A percentile compares a stretch with the other conserved stretches of the same genome.
These are phyloP conservation scores for Medakamo hakoo DNA, from an alignment of 139 green algal species.

Conservation along the genomic window DNA sequence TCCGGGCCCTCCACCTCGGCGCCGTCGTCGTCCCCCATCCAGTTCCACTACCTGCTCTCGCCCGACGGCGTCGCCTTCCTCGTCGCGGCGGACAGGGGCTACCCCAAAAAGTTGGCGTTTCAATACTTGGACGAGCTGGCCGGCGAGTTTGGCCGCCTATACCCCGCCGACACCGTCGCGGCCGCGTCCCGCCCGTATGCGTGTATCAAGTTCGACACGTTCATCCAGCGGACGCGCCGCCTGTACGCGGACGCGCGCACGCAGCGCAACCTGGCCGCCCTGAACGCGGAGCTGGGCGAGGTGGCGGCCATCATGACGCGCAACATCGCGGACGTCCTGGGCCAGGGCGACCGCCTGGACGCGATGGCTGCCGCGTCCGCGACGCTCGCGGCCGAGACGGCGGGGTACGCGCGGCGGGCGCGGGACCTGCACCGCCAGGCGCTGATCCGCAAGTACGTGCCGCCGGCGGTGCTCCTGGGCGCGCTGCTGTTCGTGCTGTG, in stretches of 20 bases:
- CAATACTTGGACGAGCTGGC: constrained; percentile 96
- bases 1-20: constrained; percentile 2
- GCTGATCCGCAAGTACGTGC: constrained; percentile 85
- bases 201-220: constrained; percentile 99
- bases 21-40: constrained; percentile 8
- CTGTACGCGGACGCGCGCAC: constrained; percentile 93
- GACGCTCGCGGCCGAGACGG: constrained; percentile 63
- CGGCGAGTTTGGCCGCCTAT: constrained; percentile 79
- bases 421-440: constrained; percentile 80
- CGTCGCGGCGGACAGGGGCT: constrained; percentile 69
- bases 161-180: constrained; percentile 64
- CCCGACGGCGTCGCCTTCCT: constrained; percentile 77
- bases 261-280: constrained; percentile 89
- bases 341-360: constrained; percentile 87
- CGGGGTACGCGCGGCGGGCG: constrained; percentile 63
- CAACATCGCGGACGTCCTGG: constrained; percentile 97
- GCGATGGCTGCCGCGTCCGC: constrained; percentile 71
- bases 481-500: constrained; percentile 59
- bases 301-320: constrained; percentile 96
- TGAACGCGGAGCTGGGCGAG: constrained; percentile 73
- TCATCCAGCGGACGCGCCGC: constrained; percentile 98
- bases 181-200: constrained; percentile 83
- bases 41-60: constrained; percentile 85
- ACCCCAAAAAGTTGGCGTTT: constrained; percentile 95
- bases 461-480: constrained; percentile 48